Percentiles rank a stretch among this genome's conserved stretches.
Evolutionary conservation across 306 rosid species (phyloP).

Genomic region (barrel medic (Medicago truncatula)): MtrunA17r5.0-ANR NC_053047.1:40221501-40222000

Average conservation of each 20-base stretch:
- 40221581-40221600: too few relatives aligned
- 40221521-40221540: neutral
- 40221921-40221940: slow-evolving; percentile 80
- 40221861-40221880: slow-evolving; percentile 73
- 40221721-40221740: neutral
- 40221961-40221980: slow-evolving; percentile 75
- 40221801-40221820: neutral
- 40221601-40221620: too few relatives aligned
- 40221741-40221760: neutral
- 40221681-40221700: too few relatives aligned
- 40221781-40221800: neutral
- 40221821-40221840: slow-evolving; percentile 1
- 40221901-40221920: slow-evolving; percentile 89
- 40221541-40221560: neutral
- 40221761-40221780: too few relatives aligned
- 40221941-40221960: slow-evolving; percentile 87
- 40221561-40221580: neutral
- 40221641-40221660: too few relatives aligned
- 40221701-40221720: neutral
- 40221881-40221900: slow-evolving; percentile 67
- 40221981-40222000: slow-evolving; percentile 75
- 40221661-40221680: too few relatives aligned
- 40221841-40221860: slow-evolving; percentile 70
- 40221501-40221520: too few relatives aligned
- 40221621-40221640: too few relatives aligned